Percentiles rank a stretch among this genome's conserved stretches.
Conservation (phyloP, 345 rosid species). For the Camelina sativa region DNA sequence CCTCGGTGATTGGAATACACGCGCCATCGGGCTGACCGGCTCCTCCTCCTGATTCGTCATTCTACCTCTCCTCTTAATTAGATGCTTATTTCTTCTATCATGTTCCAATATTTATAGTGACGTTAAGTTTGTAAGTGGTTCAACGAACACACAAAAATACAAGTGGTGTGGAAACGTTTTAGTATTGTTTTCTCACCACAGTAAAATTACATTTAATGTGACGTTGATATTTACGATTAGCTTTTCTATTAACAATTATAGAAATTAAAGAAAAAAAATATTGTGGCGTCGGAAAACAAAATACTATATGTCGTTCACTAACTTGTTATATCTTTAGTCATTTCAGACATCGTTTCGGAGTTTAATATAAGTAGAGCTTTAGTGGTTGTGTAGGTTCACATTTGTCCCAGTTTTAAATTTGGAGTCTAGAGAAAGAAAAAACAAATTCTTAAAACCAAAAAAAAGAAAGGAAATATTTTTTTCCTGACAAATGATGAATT, state of each 20-base stretch:
- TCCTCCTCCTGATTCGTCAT: slow-evolving; percentile 37
- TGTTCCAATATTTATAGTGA: background rate
- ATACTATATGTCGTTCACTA: background rate
- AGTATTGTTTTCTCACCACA: background rate
- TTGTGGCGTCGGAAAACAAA: background rate
- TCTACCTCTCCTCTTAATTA: background rate
- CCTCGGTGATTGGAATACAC: slow-evolving; percentile 55
- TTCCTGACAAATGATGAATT: no score
- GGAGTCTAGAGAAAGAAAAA: no score
- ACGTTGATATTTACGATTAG: background rate
- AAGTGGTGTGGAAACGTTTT: background rate
- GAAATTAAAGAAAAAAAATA: background rate
- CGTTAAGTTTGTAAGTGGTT: slow-evolving; percentile 18
- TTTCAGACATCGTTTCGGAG: background rate
- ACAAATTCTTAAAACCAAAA: no score
- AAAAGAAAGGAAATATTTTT: no score
- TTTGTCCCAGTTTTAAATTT: background rate
- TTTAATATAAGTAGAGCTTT: no score
- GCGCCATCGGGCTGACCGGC: slow-evolving; percentile 63
- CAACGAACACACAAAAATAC: background rate
- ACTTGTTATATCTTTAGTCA: background rate
- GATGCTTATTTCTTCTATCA: background rate
- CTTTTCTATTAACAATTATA: no score
- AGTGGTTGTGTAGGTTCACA: background rate
- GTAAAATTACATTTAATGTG: background rate